Base-by-base conservation (phyloP, 495 filamentous ascomycete species). In the Hypomontagnella submonticulosa region DNA sequence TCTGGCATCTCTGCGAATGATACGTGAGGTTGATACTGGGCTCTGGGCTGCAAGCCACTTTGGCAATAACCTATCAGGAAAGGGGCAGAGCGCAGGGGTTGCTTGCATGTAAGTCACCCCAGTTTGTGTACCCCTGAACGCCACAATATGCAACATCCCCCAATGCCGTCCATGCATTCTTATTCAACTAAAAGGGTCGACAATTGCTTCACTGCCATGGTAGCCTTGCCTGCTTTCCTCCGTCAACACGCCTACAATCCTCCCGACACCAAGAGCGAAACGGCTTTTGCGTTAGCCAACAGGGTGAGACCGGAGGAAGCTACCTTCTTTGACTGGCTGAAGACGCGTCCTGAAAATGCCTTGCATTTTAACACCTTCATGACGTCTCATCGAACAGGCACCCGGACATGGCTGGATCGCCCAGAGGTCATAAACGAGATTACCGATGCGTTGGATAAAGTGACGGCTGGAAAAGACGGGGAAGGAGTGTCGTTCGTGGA, bases 401-500 rank as follows among this genome's bases (percentile, higher is more conserved):
- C 57, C 11, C 51, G 16, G 13, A 63, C 66, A 1, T 69, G 66
- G 66, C 30, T 69, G 1, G 66, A 69, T 20, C 34, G 51, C 1
- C 42, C 54, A 0, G 44, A 56, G 2, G 19, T 69, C n/a, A 61
- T 64, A 4, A 42, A 41, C 3, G 66, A 63, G 16, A 69, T 69
- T 15, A 52, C 47, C 1, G 50, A 55, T 27, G 55, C 66, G 1
- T 52, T 69, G 5, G 19, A 51, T 32, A 63, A 63, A 9, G 59
- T 69, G 8, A 51, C 60, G 19, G 52, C 51, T 11, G 52, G 49
- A 16, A 60, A 46, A 23, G 47, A 19, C 0, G 49, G 19, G 0
- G 54, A 69, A 10, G 42, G 42, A 10, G 42, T 65, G 2, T 23
- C 85, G 33, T 76, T 84, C 30, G 82, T 88, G 11, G 81, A 88